Percentiles rank a stretch among this genome's conserved stretches.
Conservation (phyloP, 2,329 filamentous ascomycete species). For the Fusarium penzigii region DNA sequence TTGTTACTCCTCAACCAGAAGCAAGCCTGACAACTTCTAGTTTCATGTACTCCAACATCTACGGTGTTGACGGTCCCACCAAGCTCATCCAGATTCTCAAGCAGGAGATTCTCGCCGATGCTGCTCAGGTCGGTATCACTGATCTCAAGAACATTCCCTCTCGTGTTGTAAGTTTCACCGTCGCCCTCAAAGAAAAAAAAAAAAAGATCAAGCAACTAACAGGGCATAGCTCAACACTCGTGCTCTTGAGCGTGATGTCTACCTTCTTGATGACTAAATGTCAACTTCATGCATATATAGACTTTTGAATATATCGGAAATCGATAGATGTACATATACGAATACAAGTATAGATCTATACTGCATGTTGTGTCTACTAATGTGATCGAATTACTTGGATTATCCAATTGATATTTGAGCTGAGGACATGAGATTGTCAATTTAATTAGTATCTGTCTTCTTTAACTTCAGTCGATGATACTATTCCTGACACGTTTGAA, state of each 20-base stretch:
- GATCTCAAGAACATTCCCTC: constrained; percentile 26
- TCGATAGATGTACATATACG: too few relatives aligned
- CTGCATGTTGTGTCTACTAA: too few relatives aligned
- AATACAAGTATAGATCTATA: too few relatives aligned
- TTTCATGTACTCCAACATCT: constrained; percentile 53
- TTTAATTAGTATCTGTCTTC: too few relatives aligned
- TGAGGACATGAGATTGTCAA: too few relatives aligned
- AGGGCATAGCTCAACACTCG: constrained; percentile 24
- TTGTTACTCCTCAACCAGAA: rapidly evolving
- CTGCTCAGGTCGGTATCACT: constrained; percentile 35
- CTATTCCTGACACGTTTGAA: too few relatives aligned
- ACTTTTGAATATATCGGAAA: too few relatives aligned
- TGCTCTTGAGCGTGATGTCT: constrained; percentile 27
- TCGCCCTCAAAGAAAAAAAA: rapidly evolving
- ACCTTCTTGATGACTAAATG: constrained; percentile 16
- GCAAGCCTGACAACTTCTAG: constrained; percentile 1
- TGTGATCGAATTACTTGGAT: too few relatives aligned
- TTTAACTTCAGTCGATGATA: too few relatives aligned
- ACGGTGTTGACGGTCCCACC: constrained; percentile 48
- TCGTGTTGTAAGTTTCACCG: constrained; percentile 18
- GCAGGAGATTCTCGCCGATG: constrained; percentile 43
- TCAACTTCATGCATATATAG: too few relatives aligned
- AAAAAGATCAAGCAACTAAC: constrained; percentile 2
- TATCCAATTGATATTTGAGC: too few relatives aligned
- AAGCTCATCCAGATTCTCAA: constrained; percentile 50